phyloP scores from a whole-genome alignment of 2,329 filamentous ascomycete genomes.

The Colletotrichum destructivum region DNA sequence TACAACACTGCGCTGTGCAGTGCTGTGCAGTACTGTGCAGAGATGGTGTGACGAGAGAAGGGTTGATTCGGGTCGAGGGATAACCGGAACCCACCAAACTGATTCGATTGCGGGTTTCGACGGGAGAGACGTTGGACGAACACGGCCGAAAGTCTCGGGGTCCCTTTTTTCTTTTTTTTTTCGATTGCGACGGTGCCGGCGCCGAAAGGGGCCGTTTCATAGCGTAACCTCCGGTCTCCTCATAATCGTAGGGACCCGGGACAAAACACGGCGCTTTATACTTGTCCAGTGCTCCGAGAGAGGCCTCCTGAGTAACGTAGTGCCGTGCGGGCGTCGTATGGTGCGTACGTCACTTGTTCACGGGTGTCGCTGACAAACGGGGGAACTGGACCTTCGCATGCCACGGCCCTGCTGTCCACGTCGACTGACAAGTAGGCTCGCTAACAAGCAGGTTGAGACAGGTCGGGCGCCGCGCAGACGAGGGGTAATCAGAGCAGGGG shows the following conservation, averaged over 20 bases:
- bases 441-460: not conserved
- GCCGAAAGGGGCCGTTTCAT: not conserved
- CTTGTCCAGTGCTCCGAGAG: constrained; percentile 29
- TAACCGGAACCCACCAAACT: constrained; percentile 20
- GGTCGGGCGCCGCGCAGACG: not conserved
- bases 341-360: constrained; percentile 36
- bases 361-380: constrained; percentile 4
- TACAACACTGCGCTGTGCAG: not conserved
- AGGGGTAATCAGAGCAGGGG: not conserved
- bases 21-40: constrained; percentile 4
- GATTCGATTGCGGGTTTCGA: constrained; percentile 26
- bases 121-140: not conserved
- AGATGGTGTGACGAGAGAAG: constrained; percentile 32
- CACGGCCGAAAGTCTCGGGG: not conserved
- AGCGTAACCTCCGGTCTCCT: not conserved
- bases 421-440: not conserved
- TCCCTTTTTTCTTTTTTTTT: not conserved
- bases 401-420: constrained; percentile 15
- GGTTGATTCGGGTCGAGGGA: constrained; percentile 15
- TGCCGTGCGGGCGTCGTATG: constrained; percentile 27
- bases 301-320: constrained; percentile 32
- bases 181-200: not conserved
- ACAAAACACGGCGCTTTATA: constrained; percentile 41
- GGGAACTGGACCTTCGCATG: not conserved
- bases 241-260: not conserved